These are phyloP conservation scores for Phyllosticta citribraziliensis DNA, from an alignment of 2,329 filamentous ascomycete genomes.

Conservation along the genomic window DNA sequence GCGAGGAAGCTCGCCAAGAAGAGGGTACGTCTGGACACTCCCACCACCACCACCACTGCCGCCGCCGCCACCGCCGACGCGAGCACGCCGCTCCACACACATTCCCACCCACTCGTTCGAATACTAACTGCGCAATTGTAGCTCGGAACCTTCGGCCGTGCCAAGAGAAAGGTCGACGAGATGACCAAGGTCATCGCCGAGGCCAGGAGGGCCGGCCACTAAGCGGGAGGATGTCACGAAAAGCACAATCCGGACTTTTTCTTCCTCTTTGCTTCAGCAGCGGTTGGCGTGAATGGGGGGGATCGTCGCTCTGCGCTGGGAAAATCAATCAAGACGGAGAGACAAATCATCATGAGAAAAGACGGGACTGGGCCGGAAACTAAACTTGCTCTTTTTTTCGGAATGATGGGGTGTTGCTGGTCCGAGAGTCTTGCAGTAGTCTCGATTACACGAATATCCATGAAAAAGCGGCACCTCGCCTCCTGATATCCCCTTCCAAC, in stretches of 20 bases:
- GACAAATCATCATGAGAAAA: too few species aligned
- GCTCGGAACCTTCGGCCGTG: slow-evolving; percentile 97
- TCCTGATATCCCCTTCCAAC: not conserved
- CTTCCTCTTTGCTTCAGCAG: slow-evolving; percentile 4
- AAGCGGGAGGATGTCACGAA: slow-evolving; percentile 25
- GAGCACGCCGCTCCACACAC: not conserved
- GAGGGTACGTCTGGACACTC: slow-evolving; percentile 56
- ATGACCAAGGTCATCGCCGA: slow-evolving; percentile 97
- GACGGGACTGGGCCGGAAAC: not conserved
- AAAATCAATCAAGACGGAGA: not conserved
- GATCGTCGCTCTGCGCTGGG: not conserved
- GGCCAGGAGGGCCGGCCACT: slow-evolving; percentile 70
- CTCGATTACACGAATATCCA: not conserved
- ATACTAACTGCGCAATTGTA: slow-evolving; percentile 31
- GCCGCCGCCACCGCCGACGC: not conserved
- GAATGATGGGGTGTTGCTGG: not conserved
- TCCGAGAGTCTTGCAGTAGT: not conserved
- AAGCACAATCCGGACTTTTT: slow-evolving; percentile 3
- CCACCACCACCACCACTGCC: not conserved
- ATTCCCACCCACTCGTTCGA: not conserved
- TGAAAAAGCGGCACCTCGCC: not conserved
- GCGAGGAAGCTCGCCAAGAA: slow-evolving; percentile 99
- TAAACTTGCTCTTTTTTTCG: not conserved
- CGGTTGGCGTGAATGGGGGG: slow-evolving; percentile 2
- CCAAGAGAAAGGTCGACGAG: slow-evolving; percentile 99